Evolutionary conservation across 257 asterid species (phyloP), one percentile per base, ranked within the genome.

Genomic region (Verbena officinalis): DNA sequence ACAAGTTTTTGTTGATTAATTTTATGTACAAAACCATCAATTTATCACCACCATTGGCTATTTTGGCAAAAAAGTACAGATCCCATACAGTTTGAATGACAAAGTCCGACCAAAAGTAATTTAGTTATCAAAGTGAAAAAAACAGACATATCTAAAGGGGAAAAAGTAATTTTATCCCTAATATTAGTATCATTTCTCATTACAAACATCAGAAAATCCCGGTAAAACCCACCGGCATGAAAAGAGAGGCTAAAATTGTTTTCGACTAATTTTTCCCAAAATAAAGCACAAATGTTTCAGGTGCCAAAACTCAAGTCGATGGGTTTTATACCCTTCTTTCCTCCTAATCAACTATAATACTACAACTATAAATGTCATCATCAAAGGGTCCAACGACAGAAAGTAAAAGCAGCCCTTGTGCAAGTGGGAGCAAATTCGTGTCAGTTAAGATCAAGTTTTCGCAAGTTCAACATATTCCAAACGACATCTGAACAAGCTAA

Each of bases 391-490:
- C 44, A 39, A 50, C 24, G 59, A 34, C 38, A 5, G 6, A 19
- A 44, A 40, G 17, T n/a, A 14, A 59, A 44, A 60, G 56, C 17
- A 64, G 24, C 45, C 23, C 16, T 12, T 23, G 10, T 20, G 38
- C 55, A 38, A 22, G 14, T 13, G 4, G 62, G 17, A 10, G 33
- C 21, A 34, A 1, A 45, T 34, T 10, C 33, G 31, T 12, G 56
- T 73, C 40, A 80, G 84, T 75, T 83, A 1, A 87, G 83, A 52
- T 80, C 76, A 27, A 87, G 94, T 51, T 78, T 87, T 49, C 70
- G 79, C 71, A 84, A 54, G 80, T 84, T 87, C 14, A 79, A 58
- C 76, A 62, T 69, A 48, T 80, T 77, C 95, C 90, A 81, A 22
- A 74, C 33, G 23, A 73, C 69, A 30, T 74, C 82, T 9, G 83